Evolutionary conservation across 2,329 filamentous ascomycete genomes (phyloP), one percentile per base, ranked within the genome.

Genomic region (Zopfia rhizophila): DNA sequence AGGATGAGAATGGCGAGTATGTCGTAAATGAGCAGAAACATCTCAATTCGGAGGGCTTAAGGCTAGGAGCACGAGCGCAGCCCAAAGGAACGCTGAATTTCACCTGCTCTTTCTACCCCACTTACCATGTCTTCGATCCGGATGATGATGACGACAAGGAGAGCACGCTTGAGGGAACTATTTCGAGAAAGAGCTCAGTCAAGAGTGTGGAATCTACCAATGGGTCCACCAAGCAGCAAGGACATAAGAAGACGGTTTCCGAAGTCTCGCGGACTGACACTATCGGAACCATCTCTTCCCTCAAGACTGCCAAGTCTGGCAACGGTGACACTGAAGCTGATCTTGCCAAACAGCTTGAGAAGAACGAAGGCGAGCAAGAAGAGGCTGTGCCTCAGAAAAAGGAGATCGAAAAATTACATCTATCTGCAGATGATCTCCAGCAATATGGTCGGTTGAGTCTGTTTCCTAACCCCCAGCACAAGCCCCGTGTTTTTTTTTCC

Each of bases 31-130:
- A 95, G 56, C 80, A 83, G 56, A 97, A 94, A 76, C 79, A 81
- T 30, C 69, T 81, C 10, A 82, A 84, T 8, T 78, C 86, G 14
- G 85, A 86, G 19, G 82, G 82, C n/a, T 80, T 99, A 17, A 84
- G 85, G 8, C 79, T 95, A 21, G 87, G 90, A 49, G 84, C 86
- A 23, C 87, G 87, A 61, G 85, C 89, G 23, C 78, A 84, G 21
- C 77, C 84, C 21, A 97, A 96, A 79, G 94, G 95, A 50, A 81
- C 77, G 1, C 78, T 99, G 12, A 86, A 86, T 58, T 97, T 91
- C 72, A 93, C 88, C 0, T 87, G 87, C 38, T 82, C 92, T 1
- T 99, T 99, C 78, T 97, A 90, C 69, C 94, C 95, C 2, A 90
- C 89, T 29, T 77, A 97, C 22, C 91, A 94, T 56, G 81, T 96